Percentiles rank a stretch among this genome's conserved stretches.
Conservation (phyloP, 257 asterid species). For the Catharanthus roseus region DNA sequence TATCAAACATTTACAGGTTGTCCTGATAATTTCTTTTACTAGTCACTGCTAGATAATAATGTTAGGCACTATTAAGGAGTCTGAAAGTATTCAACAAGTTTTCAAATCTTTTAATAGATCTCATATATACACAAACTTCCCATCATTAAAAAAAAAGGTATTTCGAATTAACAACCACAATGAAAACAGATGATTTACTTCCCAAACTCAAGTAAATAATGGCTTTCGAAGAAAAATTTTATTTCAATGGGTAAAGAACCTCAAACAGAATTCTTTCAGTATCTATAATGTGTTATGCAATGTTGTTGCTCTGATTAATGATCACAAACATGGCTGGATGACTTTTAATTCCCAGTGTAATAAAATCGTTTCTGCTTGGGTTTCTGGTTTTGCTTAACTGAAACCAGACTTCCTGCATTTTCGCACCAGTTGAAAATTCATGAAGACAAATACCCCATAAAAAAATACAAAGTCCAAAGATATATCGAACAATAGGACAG, state of each 20-base stretch:
- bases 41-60: not conserved
- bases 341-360: not conserved
- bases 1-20: not conserved
- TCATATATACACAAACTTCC: not conserved
- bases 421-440: not conserved
- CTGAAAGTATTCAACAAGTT: not conserved
- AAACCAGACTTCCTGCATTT: not conserved
- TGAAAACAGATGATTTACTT: not conserved
- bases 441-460: not conserved
- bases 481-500: not conserved
- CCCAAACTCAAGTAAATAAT: not conserved
- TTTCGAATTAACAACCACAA: not conserved
- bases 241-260: not conserved
- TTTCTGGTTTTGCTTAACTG: not conserved
- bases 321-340: not conserved
- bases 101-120: not conserved
- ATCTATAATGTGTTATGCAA: not conserved
- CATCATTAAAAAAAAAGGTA: not conserved
- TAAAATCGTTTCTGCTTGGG: not conserved
- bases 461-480: not conserved
- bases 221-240: not conserved
- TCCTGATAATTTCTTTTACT: not conserved
- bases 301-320: not conserved
- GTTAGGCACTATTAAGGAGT: not conserved
- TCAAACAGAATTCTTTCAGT: not conserved